Evolutionary conservation across 306 rosid species (phyloP).

Genomic region (Malus sieversii): DNA sequence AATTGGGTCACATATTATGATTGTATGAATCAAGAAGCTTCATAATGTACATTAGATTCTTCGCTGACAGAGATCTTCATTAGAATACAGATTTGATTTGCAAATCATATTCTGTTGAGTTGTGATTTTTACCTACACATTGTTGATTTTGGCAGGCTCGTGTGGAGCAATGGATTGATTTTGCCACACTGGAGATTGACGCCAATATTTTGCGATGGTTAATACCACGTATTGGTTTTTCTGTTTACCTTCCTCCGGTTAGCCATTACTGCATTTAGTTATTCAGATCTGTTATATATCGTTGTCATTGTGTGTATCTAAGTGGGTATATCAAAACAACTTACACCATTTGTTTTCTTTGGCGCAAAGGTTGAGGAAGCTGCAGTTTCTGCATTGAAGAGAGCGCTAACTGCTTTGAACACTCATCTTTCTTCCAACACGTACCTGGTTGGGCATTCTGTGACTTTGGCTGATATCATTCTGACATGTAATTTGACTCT

Average conservation of each 20-base stretch:
- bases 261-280: constrained; percentile 3
- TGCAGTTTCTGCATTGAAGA: constrained; percentile 48
- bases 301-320: background rate
- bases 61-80: background rate
- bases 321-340: background rate
- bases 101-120: background rate
- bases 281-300: background rate
- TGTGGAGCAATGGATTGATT: constrained; percentile 81
- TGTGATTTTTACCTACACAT: background rate
- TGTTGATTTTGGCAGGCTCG: constrained; percentile 42
- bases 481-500: constrained; percentile 34
- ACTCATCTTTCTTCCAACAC: constrained; percentile 63
- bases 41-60: background rate
- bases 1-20: background rate
- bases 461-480: constrained; percentile 72
- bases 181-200: constrained; percentile 61
- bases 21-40: background rate
- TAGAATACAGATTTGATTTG: background rate
- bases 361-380: constrained; percentile 63
- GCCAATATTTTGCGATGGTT: constrained; percentile 28
- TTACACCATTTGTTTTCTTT: background rate
- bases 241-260: constrained; percentile 52
- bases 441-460: constrained; percentile 66
- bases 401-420: constrained; percentile 61
- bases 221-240: constrained; percentile 35